phyloP scores from a whole-genome alignment of 208 protist genomes.

The Leishmania guyanensis region DNA sequence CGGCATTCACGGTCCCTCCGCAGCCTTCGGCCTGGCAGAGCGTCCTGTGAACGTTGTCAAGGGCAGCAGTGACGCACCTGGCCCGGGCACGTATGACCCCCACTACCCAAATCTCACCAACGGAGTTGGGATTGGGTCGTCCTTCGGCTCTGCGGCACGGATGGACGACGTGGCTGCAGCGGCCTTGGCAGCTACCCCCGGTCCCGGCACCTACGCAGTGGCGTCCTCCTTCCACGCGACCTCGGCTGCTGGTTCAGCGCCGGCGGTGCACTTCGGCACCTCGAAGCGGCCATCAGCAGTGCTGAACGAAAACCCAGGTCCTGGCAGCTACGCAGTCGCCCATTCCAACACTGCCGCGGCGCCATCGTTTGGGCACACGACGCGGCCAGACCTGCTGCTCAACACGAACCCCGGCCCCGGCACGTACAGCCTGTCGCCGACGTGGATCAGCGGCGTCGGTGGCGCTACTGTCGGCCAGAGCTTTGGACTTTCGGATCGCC shows the following conservation, averaged over 20 bases:
- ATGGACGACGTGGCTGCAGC: conserved; percentile 1
- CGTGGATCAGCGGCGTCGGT: conserved; percentile 40
- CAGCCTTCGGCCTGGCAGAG: conserved; percentile 5
- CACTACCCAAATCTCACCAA: not conserved
- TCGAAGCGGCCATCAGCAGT: conserved; percentile 5
- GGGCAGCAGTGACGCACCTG: conserved; percentile 10
- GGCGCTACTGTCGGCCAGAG: not conserved
- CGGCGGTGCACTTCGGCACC: conserved; percentile 4
- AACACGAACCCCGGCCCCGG: conserved; percentile 35
- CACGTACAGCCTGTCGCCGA: conserved; percentile 27
- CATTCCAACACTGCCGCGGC: not conserved
- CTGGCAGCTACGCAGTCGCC: conserved; percentile 26
- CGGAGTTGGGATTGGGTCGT: not conserved
- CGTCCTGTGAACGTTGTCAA: conserved; percentile 5
- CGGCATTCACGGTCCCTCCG: not conserved
- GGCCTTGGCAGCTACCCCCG: conserved; percentile 3
- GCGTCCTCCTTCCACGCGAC: conserved; percentile 6
- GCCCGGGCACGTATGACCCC: conserved; percentile 25
- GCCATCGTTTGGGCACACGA: conserved; percentile 9
- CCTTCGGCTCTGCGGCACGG: conserved; percentile 10
- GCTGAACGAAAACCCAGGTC: conserved; percentile 26
- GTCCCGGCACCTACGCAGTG: conserved; percentile 29
- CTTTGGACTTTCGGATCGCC: not conserved
- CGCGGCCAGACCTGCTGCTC: conserved; percentile 10
- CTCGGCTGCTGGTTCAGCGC: not conserved